phyloP scores from a whole-genome alignment of 768 basidiomycete species.

The Boletus coccyginus region DNA sequence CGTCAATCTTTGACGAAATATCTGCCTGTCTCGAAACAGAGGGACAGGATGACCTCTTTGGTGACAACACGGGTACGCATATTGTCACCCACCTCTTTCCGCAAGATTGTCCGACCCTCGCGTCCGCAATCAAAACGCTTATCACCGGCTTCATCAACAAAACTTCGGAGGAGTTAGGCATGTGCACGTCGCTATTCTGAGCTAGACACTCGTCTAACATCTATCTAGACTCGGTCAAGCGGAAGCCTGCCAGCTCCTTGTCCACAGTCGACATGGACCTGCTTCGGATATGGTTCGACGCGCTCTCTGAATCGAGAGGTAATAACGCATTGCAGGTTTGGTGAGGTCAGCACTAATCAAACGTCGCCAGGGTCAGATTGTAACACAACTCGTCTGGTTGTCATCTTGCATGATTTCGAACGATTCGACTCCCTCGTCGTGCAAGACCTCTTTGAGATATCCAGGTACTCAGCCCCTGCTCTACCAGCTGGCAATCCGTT shows the following conservation, averaged over 20 bases:
- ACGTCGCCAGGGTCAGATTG: slow-evolving; percentile 12
- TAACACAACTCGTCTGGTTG: slow-evolving; percentile 42
- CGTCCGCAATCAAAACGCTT: slow-evolving; percentile 52
- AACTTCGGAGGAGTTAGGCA: slow-evolving; percentile 30
- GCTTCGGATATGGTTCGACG: slow-evolving; percentile 59
- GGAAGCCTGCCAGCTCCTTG: slow-evolving; percentile 48
- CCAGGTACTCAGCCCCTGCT: slow-evolving; percentile 45
- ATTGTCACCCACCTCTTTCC: slow-evolving; percentile 53
- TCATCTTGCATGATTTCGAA: slow-evolving; percentile 74
- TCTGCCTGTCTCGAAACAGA: slow-evolving; percentile 34
- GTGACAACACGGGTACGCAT: slow-evolving; percentile 15
- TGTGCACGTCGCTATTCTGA: slow-evolving; percentile 16
- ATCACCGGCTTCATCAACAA: slow-evolving; percentile 51
- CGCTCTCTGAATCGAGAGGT: slow-evolving; percentile 40
- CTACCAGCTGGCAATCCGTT: neutral
- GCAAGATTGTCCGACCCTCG: slow-evolving; percentile 52
- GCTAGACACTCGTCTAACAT: neutral
- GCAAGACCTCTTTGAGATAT: slow-evolving; percentile 70
- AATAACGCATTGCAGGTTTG: slow-evolving; percentile 13
- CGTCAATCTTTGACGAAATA: slow-evolving; percentile 47
- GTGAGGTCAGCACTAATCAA: neutral
- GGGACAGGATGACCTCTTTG: slow-evolving; percentile 24
- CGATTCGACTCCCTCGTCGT: slow-evolving; percentile 60
- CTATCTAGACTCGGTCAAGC: slow-evolving; percentile 37
- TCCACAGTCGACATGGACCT: slow-evolving; percentile 61